Conservation (phyloP, 371 early-diverging fungal species). For the Mucor velutinosus region DNA sequence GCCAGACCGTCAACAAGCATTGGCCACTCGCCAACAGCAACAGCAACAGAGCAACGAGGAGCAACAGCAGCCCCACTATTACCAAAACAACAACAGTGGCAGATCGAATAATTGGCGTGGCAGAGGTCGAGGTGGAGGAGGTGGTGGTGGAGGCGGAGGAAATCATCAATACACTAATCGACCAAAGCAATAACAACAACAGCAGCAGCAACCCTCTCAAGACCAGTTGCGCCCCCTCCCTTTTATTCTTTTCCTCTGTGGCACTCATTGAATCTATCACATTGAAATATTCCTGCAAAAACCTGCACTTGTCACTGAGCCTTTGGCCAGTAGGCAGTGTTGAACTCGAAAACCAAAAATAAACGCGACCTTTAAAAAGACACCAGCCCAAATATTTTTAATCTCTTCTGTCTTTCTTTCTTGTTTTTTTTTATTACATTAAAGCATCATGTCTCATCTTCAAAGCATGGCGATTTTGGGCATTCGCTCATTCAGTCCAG, state of each 20-base stretch:
- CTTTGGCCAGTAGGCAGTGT: neutral
- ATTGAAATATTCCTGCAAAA: neutral
- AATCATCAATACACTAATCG: neutral
- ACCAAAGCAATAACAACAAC: neutral
- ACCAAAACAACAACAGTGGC: slow-evolving; percentile 2
- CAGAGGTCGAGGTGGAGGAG: neutral
- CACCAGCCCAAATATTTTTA: neutral
- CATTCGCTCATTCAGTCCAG: slow-evolving; percentile 94
- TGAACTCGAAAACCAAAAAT: neutral
- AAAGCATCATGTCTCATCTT: slow-evolving; percentile 64
- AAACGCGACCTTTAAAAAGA: slow-evolving; percentile 1
- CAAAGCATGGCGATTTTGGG: slow-evolving; percentile 89
- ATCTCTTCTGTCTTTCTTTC: neutral
- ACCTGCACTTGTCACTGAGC: neutral
- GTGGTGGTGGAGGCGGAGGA: neutral
- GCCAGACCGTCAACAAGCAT: slow-evolving; percentile 46
- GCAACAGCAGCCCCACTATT: slow-evolving; percentile 9
- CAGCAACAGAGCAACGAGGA: slow-evolving; percentile 37
- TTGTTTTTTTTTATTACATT: neutral
- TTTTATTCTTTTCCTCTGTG: neutral
- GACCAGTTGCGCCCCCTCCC: neutral
- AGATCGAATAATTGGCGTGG: slow-evolving; percentile 6
- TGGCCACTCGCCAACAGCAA: slow-evolving; percentile 51
- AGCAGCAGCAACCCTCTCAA: neutral
- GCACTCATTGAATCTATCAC: neutral